phyloP scores from a whole-genome alignment of 108 stramenopile genomes.

The Cylindrotheca fusiformis region DNA sequence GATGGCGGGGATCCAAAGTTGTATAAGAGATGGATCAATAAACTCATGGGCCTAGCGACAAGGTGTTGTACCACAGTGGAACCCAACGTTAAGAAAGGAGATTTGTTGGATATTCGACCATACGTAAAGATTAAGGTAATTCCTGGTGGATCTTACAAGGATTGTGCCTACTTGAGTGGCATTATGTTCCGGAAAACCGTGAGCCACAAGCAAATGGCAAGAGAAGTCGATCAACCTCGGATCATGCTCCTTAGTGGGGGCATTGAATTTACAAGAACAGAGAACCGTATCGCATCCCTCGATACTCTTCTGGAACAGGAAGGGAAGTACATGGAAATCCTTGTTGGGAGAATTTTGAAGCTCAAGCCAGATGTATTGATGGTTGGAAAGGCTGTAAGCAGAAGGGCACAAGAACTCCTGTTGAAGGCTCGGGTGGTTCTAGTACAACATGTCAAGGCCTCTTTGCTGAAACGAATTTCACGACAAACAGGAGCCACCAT shows the following conservation, averaged over 20 bases:
- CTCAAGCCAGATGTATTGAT: conserved; percentile 86
- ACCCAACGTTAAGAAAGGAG: conserved; percentile 87
- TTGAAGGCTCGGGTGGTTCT: conserved; percentile 76
- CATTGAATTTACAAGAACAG: conserved; percentile 90
- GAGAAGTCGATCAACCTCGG: conserved; percentile 71
- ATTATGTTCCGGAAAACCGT: conserved; percentile 90
- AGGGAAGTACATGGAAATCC: conserved; percentile 91
- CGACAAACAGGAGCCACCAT: conserved; percentile 92
- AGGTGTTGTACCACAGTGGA: conserved; percentile 84
- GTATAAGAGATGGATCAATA: conserved; percentile 60
- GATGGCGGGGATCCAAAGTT: conserved; percentile 23
- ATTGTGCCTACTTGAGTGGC: conserved; percentile 89
- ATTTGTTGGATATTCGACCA: conserved; percentile 80
- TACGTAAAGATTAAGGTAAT: conserved; percentile 75
- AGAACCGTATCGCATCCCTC: conserved; percentile 80
- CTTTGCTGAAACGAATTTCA: conserved; percentile 81
- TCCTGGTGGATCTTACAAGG: conserved; percentile 73
- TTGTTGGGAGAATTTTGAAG: conserved; percentile 89
- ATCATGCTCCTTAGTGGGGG: conserved; percentile 92
- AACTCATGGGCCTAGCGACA: conserved; percentile 75
- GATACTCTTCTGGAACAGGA: conserved; percentile 93
- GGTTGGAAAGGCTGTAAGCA: conserved; percentile 79
- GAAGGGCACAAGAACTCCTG: conserved; percentile 89
- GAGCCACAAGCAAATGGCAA: conserved; percentile 84
- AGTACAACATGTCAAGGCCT: conserved; percentile 88